Conservation (phyloP, 805 yeast genomes). For the Saccharomycopsis oosterbeekiorum region DNA sequence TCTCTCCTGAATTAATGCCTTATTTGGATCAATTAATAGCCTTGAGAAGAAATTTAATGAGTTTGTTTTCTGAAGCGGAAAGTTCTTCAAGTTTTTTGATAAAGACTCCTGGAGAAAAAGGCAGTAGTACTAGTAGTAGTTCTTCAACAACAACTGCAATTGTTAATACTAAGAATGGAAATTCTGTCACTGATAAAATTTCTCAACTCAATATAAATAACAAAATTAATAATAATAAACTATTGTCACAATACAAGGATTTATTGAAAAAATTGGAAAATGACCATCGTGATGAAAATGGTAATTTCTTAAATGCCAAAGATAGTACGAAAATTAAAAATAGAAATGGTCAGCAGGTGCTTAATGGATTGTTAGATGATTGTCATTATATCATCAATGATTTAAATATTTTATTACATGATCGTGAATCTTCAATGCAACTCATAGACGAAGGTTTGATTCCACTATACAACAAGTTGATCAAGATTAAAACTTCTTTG, state of each 20-base stretch:
- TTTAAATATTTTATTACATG: slow-evolving; percentile 37
- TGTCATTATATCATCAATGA: slow-evolving; percentile 70
- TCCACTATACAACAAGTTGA: slow-evolving; percentile 53
- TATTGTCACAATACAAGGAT: slow-evolving; percentile 27
- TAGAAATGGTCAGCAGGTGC: slow-evolving; percentile 36
- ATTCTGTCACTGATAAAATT: background rate
- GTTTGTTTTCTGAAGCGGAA: slow-evolving; percentile 33
- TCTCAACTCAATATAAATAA: background rate
- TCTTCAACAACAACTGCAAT: slow-evolving; percentile 26
- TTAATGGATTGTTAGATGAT: slow-evolving; percentile 74
- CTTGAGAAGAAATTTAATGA: slow-evolving; percentile 52
- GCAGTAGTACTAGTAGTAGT: slow-evolving; percentile 6
- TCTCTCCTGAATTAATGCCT: slow-evolving; percentile 40
- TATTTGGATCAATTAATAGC: slow-evolving; percentile 51
- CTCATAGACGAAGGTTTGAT: slow-evolving; percentile 42
- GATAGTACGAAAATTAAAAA: slow-evolving; percentile 18
- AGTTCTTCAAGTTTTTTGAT: slow-evolving; percentile 1
- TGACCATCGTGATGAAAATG: slow-evolving; percentile 42
- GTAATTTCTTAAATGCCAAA: slow-evolving; percentile 32
- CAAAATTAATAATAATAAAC: background rate
- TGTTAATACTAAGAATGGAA: slow-evolving; percentile 21
- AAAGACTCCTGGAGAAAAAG: background rate
- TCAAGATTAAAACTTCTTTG: slow-evolving; percentile 58
- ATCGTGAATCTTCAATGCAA: slow-evolving; percentile 13
- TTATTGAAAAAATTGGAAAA: slow-evolving; percentile 36